Conservation (phyloP, 768 basidiomycete species). For the Dentipellis fragilis region DNA sequence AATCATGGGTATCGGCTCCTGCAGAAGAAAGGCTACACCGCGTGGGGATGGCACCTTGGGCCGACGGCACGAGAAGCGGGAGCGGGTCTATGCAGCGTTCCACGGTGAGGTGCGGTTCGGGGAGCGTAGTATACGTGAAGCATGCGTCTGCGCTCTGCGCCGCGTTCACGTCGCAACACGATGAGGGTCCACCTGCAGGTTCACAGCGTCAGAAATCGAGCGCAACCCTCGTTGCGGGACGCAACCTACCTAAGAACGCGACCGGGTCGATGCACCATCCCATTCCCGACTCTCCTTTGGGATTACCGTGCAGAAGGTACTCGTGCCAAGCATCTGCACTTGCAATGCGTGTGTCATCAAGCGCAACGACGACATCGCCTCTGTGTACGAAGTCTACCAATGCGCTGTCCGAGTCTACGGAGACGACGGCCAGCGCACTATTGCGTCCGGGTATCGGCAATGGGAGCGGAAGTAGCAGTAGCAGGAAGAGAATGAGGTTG, state of each 20-base stretch:
- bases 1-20: too few species aligned
- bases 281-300: background rate
- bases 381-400: slow-evolving; percentile 42
- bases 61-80: slow-evolving; percentile 28
- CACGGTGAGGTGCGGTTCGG: slow-evolving; percentile 11
- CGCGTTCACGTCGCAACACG: slow-evolving; percentile 11
- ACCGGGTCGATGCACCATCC: slow-evolving; percentile 10
- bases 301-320: slow-evolving; percentile 26
- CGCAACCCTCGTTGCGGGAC: slow-evolving; percentile 12
- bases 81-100: slow-evolving; percentile 49
- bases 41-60: slow-evolving; percentile 16
- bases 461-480: slow-evolving; percentile 26
- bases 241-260: slow-evolving; percentile 18
- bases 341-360: slow-evolving; percentile 44
- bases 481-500: slow-evolving; percentile 52
- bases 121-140: slow-evolving; percentile 26
- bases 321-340: slow-evolving; percentile 34
- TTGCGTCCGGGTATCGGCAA: slow-evolving; percentile 40
- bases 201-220: slow-evolving; percentile 3
- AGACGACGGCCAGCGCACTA: slow-evolving; percentile 48
- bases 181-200: slow-evolving; percentile 18
- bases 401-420: slow-evolving; percentile 50
- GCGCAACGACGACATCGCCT: slow-evolving; percentile 48
- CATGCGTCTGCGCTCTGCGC: slow-evolving; percentile 26
- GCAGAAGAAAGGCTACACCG: too few species aligned